These are phyloP conservation scores for Pestalotiopsis sp. DNA, from an alignment of 2,329 filamentous ascomycete genomes.

Conservation along the genomic window DNA sequence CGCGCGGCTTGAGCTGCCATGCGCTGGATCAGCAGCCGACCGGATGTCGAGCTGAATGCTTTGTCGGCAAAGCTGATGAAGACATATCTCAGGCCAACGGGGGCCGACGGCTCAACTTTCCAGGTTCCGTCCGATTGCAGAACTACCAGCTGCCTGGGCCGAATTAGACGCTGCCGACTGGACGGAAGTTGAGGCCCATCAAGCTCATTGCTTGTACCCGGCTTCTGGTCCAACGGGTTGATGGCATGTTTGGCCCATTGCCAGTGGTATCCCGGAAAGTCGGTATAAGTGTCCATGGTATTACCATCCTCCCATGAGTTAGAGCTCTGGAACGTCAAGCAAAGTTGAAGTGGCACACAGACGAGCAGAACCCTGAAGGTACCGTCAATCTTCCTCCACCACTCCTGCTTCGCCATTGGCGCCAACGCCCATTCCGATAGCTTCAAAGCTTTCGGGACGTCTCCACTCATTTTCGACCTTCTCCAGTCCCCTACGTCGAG, in stretches of 20 bases:
- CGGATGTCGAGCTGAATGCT: constrained; percentile 11
- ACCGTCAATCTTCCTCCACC: constrained; percentile 14
- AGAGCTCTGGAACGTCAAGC: constrained; percentile 17
- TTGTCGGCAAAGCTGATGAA: constrained; percentile 21
- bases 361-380: constrained; percentile 18
- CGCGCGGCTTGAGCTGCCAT: constrained; percentile 17
- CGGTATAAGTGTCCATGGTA: constrained; percentile 19
- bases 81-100: constrained; percentile 15
- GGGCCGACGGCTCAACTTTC: constrained; percentile 16
- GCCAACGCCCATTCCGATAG: constrained; percentile 21
- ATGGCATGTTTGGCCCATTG: constrained; percentile 26
- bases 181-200: constrained; percentile 7
- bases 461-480: constrained; percentile 19
- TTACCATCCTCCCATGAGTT: constrained; percentile 20
- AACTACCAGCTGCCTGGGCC: constrained; percentile 19
- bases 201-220: constrained; percentile 3
- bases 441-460: constrained; percentile 20
- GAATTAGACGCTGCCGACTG: constrained; percentile 11
- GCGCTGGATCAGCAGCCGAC: constrained; percentile 8
- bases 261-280: constrained; percentile 25
- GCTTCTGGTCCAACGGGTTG: constrained; percentile 24
- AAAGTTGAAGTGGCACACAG: constrained; percentile 22
- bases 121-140: constrained; percentile 12
- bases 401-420: constrained; percentile 14
- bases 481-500: constrained; percentile 22